phyloP scores from a whole-genome alignment of 2,329 filamentous ascomycete genomes.

The Sporothrix curviconia region DNA sequence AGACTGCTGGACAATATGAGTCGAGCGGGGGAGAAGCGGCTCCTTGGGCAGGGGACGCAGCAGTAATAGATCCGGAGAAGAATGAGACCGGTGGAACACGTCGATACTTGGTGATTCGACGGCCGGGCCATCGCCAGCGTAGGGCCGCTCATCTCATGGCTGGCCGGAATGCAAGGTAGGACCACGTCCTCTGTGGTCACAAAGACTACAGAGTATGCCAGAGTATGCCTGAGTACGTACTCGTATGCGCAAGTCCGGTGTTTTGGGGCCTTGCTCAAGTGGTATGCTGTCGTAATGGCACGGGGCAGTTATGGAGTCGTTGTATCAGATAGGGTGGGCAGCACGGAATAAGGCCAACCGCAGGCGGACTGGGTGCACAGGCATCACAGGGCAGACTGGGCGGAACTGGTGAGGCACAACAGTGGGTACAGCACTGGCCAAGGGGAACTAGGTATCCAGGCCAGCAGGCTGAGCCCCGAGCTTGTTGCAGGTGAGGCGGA shows the following conservation, averaged over 20 bases:
- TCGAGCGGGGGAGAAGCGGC: conserved; percentile 11
- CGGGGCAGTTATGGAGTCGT: conserved; percentile 1
- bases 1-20: conserved; percentile 2
- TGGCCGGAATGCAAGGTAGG: conserved; percentile 22
- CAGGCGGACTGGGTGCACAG: neutral
- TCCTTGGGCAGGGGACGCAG: conserved; percentile 19
- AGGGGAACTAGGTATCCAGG: conserved; percentile 3
- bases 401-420: conserved; percentile 4
- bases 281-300: conserved; percentile 8
- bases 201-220: neutral
- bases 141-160: conserved; percentile 39
- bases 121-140: conserved; percentile 35
- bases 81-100: conserved; percentile 31
- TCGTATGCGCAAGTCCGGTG: conserved; percentile 7
- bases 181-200: neutral
- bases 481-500: conserved; percentile 11
- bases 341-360: conserved; percentile 13
- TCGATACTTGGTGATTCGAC: conserved; percentile 29
- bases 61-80: conserved; percentile 27
- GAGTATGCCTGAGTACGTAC: neutral
- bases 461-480: conserved; percentile 11
- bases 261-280: conserved; percentile 10
- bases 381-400: neutral
- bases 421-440: conserved; percentile 13
- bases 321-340: conserved; percentile 14